Base-by-base conservation (phyloP, 306 rosid species). In the Citrullus mucosospermus region DNA sequence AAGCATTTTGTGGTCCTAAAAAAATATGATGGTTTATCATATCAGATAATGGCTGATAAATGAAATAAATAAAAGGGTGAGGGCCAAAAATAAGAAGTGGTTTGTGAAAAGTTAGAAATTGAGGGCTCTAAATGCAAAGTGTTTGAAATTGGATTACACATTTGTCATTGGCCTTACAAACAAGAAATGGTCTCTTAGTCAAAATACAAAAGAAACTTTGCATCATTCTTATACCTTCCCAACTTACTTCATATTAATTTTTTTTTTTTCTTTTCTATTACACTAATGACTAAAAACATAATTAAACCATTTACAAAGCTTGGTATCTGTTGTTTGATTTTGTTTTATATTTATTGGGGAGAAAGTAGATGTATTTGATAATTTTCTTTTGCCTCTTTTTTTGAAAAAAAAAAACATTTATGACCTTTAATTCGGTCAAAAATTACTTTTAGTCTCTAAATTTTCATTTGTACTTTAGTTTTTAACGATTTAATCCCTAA, bases 161-260 rank as follows among this genome's bases (percentile, higher is more conserved):
- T 15, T 44, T 78, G 81, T 61, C 76, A 36, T 67, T 25, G 46
- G 53, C 76, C 75, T 25, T 36, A 39, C 44, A 78, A 39, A 51
- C 51, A 78, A 60, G 68, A 63, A 71, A 78, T 81, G 75, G 75
- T 69, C 75, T 69, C 55, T 69, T 34, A 69, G 10, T 69, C 75
- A 69, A 69, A 69, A 69, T 10, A 69, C 75, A 69, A 39, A 41
- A 67, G 6, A 53, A 41, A 67, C 53, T 67, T 66, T 16, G 17
- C 32, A 67, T 67, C 72, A 36, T 61, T 14, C 50, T 17, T 66
- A 66, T 66, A 65, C 28, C 51, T 15, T 67, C 73, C 51, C 73
- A 18, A 25, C 28, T 25, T 25, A 25, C 28, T 25, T 25, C 1
- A 25, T 25, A 25, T 25, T 25, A 25, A 2, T 17, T 16, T 0